Base-by-base conservation (phyloP, 352 stramenopile species). In the Halophytophthora batemanensis region DNA sequence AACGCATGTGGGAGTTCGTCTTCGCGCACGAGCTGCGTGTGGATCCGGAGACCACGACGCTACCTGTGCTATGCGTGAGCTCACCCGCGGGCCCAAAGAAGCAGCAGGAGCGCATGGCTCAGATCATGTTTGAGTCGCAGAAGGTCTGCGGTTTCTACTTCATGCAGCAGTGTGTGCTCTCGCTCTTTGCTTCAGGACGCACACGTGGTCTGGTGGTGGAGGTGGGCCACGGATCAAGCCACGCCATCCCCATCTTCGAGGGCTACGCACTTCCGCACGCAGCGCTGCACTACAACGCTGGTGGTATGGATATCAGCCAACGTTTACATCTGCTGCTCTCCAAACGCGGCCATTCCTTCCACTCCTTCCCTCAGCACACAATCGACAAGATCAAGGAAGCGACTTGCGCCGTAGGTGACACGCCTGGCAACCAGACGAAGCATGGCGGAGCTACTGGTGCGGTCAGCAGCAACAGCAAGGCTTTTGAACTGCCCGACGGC, bases 301-400 rank as follows among this genome's bases (percentile, higher is more conserved):
- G 77, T 23, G 84, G 86, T 1, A 63, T 86, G 34, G 86, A 95
- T 53, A 78, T 95, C 47, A 92, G 77, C 37, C 58, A 85, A 18
- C 74, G 77, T 15, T 60, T 94, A 45, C 73, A 90, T 52, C 69
- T 86, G 42, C 48, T 91, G 10, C 59, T 96, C 15, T 69, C 67
- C 6, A 86, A 88, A 40, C 66, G 75, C 13, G 80, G 77, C 15
- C 70, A 89, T 48, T 74, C 80, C 31, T 85, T 90, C 28, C 77
- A 89, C 42, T 74, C 74, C 12, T 78, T 89, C 38, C 70, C 87
- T 25, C 51, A 67, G 5, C 76, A 91, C 19, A 90, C 82, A 5
- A 88, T 96, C 37, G 66, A 88, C 51, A 80, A 87, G 22, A 92
- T 97, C 59, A 97, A 97, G 50, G 88, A 97, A 31, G 53, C 66